Conservation (phyloP, 306 rosid genomes). For the Quercus rubra region DNA sequence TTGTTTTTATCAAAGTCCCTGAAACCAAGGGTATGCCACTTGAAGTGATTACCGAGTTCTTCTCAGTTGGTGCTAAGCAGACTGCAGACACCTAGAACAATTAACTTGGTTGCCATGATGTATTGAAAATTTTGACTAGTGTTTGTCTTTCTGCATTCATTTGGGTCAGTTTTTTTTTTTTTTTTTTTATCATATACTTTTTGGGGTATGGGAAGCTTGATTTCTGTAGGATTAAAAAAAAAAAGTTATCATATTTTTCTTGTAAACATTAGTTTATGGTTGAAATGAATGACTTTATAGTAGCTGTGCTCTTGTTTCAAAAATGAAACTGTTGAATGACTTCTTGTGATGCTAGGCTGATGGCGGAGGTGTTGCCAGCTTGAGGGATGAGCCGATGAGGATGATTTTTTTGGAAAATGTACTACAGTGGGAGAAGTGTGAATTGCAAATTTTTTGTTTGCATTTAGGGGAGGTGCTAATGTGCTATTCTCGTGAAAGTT, state of each 20-base stretch:
- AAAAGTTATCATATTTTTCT: not conserved
- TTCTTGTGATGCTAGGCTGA: not conserved
- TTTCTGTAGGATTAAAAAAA: not conserved
- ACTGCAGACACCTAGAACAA: conserved; percentile 30
- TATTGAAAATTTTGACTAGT: conserved; percentile 37
- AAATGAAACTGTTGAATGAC: not conserved
- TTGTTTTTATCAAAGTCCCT: conserved; percentile 81
- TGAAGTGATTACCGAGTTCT: conserved; percentile 90
- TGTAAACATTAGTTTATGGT: not conserved
- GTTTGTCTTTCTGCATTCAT: conserved; percentile 19
- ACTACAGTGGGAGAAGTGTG: not conserved
- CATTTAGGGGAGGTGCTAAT: not conserved
- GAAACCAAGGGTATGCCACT: conserved; percentile 99
- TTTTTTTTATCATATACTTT: not conserved
- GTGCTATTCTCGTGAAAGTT: not conserved
- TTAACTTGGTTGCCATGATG: conserved; percentile 20
- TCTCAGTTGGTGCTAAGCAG: conserved; percentile 84
- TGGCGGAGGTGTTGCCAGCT: not conserved
- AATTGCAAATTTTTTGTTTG: not conserved
- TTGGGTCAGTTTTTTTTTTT: conserved; percentile 1
- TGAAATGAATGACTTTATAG: not conserved
- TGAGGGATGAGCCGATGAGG: not conserved
- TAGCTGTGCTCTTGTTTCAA: not conserved
- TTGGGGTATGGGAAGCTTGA: not conserved
- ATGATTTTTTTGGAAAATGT: not conserved